A percentile compares a stretch with the other conserved stretches of the same genome.
phyloP scores from a whole-genome alignment of 1,139 yeast genomes.

The Taphrina pruni region DNA sequence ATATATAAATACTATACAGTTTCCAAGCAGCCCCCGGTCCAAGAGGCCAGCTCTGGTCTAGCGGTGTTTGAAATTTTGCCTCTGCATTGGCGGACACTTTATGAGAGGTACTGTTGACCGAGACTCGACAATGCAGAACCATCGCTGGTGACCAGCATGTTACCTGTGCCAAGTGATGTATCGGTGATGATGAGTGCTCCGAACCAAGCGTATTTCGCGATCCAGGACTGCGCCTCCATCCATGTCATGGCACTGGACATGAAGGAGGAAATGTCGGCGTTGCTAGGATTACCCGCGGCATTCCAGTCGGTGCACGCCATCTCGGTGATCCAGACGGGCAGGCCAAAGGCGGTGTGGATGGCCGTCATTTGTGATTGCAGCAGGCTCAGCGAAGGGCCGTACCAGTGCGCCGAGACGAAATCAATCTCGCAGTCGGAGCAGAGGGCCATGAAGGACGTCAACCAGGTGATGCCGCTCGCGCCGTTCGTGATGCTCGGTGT shows the following conservation, averaged over 20 bases:
- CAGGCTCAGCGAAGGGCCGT: conserved; percentile 33
- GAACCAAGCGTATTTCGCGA: conserved; percentile 42
- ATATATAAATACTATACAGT: no score
- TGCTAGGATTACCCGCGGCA: conserved; percentile 29
- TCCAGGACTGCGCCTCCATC: conserved; percentile 32
- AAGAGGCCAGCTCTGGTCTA: conserved; percentile 11
- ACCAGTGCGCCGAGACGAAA: conserved; percentile 41
- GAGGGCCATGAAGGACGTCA: conserved; percentile 36
- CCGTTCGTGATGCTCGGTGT: conserved; percentile 41
- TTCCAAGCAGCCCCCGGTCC: no score
- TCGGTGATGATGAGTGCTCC: conserved; percentile 34
- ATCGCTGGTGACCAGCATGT: conserved; percentile 32
- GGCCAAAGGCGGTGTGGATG: conserved; percentile 33
- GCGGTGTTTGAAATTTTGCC: no score
- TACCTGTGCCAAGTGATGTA: conserved; percentile 25
- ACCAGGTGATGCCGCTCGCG: conserved; percentile 38
- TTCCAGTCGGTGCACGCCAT: conserved; percentile 42
- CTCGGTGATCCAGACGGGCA: conserved; percentile 42
- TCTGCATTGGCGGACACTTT: no score
- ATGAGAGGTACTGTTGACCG: conserved; percentile 37
- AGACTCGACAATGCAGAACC: conserved; percentile 33
- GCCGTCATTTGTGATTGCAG: conserved; percentile 34
- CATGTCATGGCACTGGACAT: conserved; percentile 30
- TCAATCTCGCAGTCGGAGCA: conserved; percentile 39
- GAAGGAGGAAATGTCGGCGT: conserved; percentile 27